phyloP scores from a whole-genome alignment of 2,329 filamentous ascomycete genomes.

The Phaeosphaeriaceae sp. region DNA sequence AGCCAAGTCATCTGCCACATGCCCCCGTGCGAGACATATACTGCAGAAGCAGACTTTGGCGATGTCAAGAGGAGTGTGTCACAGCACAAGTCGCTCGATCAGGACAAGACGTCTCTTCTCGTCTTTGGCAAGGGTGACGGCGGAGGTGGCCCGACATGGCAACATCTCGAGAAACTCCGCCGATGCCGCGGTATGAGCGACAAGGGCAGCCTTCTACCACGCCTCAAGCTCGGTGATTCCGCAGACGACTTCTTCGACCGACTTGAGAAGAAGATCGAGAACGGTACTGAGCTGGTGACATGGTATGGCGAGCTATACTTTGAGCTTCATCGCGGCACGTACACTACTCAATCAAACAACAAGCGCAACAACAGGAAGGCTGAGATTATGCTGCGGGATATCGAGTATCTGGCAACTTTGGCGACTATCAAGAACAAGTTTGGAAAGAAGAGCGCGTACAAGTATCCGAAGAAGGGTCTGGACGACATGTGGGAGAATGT shows the following conservation, averaged over 20 bases:
- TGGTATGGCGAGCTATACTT: slow-evolving; percentile 99
- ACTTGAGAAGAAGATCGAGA: slow-evolving; percentile 76
- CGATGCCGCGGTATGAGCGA: slow-evolving; percentile 92
- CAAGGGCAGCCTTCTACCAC: slow-evolving; percentile 80
- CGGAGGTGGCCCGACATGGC: slow-evolving; percentile 91
- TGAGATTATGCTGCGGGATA: slow-evolving; percentile 83
- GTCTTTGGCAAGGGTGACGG: slow-evolving; percentile 98
- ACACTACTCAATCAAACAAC: slow-evolving; percentile 97
- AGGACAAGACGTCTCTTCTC: slow-evolving; percentile 87
- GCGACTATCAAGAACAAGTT: slow-evolving; percentile 74
- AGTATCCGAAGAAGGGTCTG: slow-evolving; percentile 92
- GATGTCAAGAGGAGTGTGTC: slow-evolving; percentile 88
- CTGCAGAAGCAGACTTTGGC: slow-evolving; percentile 90
- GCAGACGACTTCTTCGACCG: slow-evolving; percentile 94
- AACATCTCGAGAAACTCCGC: slow-evolving; percentile 92
- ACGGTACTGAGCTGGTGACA: slow-evolving; percentile 77
- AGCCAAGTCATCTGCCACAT: slow-evolving; percentile 98
- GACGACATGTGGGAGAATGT: slow-evolving; percentile 96
- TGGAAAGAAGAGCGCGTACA: slow-evolving; percentile 62
- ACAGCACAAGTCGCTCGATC: slow-evolving; percentile 94
- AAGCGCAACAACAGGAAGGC: slow-evolving; percentile 91
- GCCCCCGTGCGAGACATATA: slow-evolving; percentile 95
- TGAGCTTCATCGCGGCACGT: slow-evolving; percentile 94
- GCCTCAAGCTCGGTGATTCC: slow-evolving; percentile 85
- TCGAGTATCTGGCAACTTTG: slow-evolving; percentile 87